Conservation (phyloP, 1,139 yeast species). For the Keqinozyma sinolaborantium region DNA sequence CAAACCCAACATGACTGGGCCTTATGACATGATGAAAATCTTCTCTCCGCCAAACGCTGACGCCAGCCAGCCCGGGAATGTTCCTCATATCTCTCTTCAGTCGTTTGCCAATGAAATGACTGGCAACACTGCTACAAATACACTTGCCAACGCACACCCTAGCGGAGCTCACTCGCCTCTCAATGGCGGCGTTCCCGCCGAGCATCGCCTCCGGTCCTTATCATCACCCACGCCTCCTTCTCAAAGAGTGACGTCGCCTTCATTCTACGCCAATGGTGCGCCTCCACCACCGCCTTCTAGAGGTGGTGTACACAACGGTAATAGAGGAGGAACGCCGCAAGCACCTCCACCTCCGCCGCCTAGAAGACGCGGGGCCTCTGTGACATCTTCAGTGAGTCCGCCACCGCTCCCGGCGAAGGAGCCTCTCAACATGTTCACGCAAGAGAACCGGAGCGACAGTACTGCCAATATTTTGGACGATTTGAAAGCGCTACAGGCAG, state of each 20-base stretch:
- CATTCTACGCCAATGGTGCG: slow-evolving; percentile 6
- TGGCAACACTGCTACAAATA: slow-evolving; percentile 37
- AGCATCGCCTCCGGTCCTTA: slow-evolving; percentile 36
- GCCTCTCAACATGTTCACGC: slow-evolving; percentile 12
- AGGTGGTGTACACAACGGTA: slow-evolving; percentile 8
- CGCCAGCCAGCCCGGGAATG: slow-evolving; percentile 1
- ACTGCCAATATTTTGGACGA: slow-evolving; percentile 57
- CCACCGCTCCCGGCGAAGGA: slow-evolving; percentile 37
- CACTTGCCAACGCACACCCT: slow-evolving; percentile 28
- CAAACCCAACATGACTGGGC: slow-evolving; percentile 32
- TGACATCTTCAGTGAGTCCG: slow-evolving; percentile 10
- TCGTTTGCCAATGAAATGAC: slow-evolving; percentile 47
- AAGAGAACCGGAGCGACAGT: slow-evolving; percentile 23
- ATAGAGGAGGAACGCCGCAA: slow-evolving; percentile 1
- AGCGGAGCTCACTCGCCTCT: slow-evolving; percentile 19
- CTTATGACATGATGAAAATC: slow-evolving; percentile 15
- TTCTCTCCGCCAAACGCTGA: slow-evolving; percentile 8
- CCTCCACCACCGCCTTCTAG: slow-evolving; percentile 4
- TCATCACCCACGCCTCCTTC: slow-evolving; percentile 41
- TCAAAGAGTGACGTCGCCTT: slow-evolving; percentile 11
- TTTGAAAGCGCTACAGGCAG: slow-evolving; percentile 59
- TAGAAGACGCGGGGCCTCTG: slow-evolving; percentile 26
- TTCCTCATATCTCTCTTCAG: slow-evolving; percentile 33
- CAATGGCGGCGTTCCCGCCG: slow-evolving; percentile 23
- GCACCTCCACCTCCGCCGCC: slow-evolving; percentile 44